Base-by-base conservation (phyloP, 306 rosid species). In the Alnus rubra region DNA sequence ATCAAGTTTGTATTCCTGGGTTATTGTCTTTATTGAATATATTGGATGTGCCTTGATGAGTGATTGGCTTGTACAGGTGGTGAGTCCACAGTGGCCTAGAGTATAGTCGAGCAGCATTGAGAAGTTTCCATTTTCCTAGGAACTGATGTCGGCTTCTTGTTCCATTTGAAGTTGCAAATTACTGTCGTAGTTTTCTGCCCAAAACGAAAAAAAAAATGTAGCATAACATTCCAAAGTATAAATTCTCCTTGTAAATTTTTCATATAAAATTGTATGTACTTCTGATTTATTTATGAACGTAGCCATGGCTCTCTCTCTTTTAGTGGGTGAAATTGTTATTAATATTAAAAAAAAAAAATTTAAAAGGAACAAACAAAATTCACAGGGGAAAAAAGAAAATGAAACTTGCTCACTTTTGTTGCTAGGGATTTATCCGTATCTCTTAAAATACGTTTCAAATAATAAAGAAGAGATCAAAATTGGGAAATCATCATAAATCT, bases 51-150 rank as follows among this genome's bases (percentile, higher is more conserved):
- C 59, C 2, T 19, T 30, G n/a, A 37, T 54, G 10, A 50, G 0
- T 74, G 54, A 55, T 75, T 74, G 75, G 64, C 62, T 78, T 56
- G 35, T 86, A 89, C 93, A 95, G 99, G 96, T 89, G 10, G 98
- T 91, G 83, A 95, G 97, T 88, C 99, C 98, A 59, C 97, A 95
- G 74, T 95, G 98, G 97, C 98, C 99, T 12, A 83, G 71, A 88
- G 97, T 87, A 33, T 92, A 91, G 81, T 48, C 33, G 50, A 23
- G 18, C 62, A 35, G 31, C 33, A 74, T 69, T 49, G 33, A 48
- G 49, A 15, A 39, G 44, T 48, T 39, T 47, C 63, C 37, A 16
- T 79, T 80, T 44, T 69, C 31, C 51, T 7, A 16, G 30, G 28
- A 42, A 9, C 51, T 42, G 13, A 42, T 9, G 72, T 39, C 5